A percentile compares a stretch with the other conserved stretches of the same genome.
Evolutionary conservation across 2,329 filamentous ascomycete species (phyloP).

Genomic region (Didymella keratinophila): DNA sequence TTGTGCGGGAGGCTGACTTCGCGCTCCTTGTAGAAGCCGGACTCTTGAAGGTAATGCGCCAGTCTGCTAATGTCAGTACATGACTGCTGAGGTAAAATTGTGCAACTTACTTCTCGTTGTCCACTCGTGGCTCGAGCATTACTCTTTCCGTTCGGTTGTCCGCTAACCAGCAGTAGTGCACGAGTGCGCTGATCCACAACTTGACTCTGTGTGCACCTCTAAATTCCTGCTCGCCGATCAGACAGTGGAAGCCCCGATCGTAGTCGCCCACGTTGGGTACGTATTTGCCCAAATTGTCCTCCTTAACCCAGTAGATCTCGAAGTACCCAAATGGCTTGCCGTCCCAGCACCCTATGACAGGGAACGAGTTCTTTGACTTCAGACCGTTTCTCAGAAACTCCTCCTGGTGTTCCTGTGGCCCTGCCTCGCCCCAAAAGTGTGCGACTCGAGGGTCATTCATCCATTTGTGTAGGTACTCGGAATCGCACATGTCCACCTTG

Average conservation of each 20-base stretch:
- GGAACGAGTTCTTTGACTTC: conserved; percentile 78
- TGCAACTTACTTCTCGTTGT: conserved; percentile 81
- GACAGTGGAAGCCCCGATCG: conserved; percentile 85
- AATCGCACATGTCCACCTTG: conserved; percentile 58
- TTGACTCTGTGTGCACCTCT: conserved; percentile 78
- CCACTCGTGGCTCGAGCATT: conserved; percentile 86
- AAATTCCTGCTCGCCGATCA: conserved; percentile 93
- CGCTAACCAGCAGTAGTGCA: conserved; percentile 83
- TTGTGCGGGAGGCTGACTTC: conserved; percentile 92
- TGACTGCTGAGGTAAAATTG: neutral
- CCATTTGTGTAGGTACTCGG: conserved; percentile 82
- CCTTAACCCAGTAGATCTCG: conserved; percentile 98
- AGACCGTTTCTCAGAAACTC: conserved; percentile 74
- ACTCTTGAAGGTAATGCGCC: conserved; percentile 72
- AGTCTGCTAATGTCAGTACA: conserved; percentile 60
- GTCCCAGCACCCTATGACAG: conserved; percentile 92
- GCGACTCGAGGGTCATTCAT: conserved; percentile 85
- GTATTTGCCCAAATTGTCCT: conserved; percentile 78
- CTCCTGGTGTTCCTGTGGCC: conserved; percentile 64
- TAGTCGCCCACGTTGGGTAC: conserved; percentile 76
- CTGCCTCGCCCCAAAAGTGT: conserved; percentile 81
- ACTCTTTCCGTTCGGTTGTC: conserved; percentile 84
- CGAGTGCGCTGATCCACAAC: conserved; percentile 82
- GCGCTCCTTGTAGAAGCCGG: conserved; percentile 85
- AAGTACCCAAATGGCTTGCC: conserved; percentile 96